Conservation (phyloP, 169 alveolate species). For the Besnoitia besnoiti region DNA sequence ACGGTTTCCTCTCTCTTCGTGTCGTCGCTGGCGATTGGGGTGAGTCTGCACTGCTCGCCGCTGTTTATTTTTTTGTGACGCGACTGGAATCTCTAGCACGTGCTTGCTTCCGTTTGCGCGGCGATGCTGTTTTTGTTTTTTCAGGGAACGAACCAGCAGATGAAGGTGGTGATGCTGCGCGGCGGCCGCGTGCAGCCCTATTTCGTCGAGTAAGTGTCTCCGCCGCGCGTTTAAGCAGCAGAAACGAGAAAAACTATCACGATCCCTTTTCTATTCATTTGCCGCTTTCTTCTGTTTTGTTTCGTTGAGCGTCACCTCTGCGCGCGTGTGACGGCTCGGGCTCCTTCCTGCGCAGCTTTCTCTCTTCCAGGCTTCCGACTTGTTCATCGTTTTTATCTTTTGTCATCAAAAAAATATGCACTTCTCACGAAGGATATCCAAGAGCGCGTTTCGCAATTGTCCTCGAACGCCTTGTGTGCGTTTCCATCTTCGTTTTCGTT, state of each 20-base stretch:
- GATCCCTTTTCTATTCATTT: too few relatives aligned
- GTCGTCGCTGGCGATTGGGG: background rate
- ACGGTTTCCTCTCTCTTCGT: background rate
- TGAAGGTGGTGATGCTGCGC: background rate
- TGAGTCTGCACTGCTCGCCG: background rate
- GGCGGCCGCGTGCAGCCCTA: conserved; percentile 1
- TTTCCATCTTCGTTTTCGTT: background rate
- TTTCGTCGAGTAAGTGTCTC: conserved; percentile 1
- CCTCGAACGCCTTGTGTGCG: background rate
- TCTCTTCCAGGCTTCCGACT: too few relatives aligned
- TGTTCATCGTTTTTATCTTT: too few relatives aligned
- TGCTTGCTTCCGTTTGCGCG: background rate
- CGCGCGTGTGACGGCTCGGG: too few relatives aligned
- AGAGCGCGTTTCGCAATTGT: too few relatives aligned
- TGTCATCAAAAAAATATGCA: too few relatives aligned
- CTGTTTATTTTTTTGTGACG: background rate
- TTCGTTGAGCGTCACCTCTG: too few relatives aligned
- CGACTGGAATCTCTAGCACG: background rate
- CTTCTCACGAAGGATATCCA: too few relatives aligned
- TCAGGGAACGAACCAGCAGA: background rate
- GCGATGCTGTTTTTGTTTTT: background rate
- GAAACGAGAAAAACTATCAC: too few relatives aligned
- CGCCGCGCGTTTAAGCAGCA: too few relatives aligned
- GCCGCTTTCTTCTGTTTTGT: too few relatives aligned
- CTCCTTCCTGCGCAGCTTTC: too few relatives aligned